Percentiles rank a stretch among this genome's conserved stretches.
Evolutionary conservation across 345 rosid genomes (phyloP).

Genomic region (Linum tenue): DNA sequence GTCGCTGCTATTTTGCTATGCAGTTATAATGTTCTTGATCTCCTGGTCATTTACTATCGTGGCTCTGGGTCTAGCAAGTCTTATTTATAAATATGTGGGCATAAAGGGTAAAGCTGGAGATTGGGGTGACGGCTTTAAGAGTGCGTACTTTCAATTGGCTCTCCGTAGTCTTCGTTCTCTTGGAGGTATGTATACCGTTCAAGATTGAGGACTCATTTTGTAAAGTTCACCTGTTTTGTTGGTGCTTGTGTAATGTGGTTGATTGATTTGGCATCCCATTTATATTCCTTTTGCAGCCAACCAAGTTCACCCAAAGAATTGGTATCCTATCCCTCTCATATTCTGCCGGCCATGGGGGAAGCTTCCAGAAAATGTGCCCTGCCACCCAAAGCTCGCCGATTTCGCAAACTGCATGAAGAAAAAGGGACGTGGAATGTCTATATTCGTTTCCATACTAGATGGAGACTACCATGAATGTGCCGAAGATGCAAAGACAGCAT

Average conservation of each 20-base stretch:
- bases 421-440: constrained; percentile 99
- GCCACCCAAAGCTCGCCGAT: constrained; percentile 98
- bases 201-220: not conserved
- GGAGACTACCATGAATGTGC: constrained; percentile 94
- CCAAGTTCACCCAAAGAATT: constrained; percentile 98
- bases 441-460: constrained; percentile 75
- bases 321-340: constrained; percentile 96
- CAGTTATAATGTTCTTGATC: constrained; percentile 99
- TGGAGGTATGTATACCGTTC: constrained; percentile 55
- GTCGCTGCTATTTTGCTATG: constrained; percentile 24
- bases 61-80: constrained; percentile 92
- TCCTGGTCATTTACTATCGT: constrained; percentile 95
- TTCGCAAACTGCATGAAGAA: constrained; percentile 99
- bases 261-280: constrained; percentile 5
- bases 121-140: constrained; percentile 99
- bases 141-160: constrained; percentile 98
- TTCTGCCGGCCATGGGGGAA: constrained; percentile 99
- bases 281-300: constrained; percentile 44
- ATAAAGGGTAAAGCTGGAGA: constrained; percentile 98
- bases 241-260: not conserved
- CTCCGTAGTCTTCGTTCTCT: constrained; percentile 98
- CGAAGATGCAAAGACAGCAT: constrained; percentile 88
- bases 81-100: constrained; percentile 94
- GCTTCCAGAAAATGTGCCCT: constrained; percentile 96
- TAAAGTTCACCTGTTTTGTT: not conserved